Evolutionary conservation across 345 rosid genomes (phyloP).

Genomic region (Arabis hirsuta): DNA sequence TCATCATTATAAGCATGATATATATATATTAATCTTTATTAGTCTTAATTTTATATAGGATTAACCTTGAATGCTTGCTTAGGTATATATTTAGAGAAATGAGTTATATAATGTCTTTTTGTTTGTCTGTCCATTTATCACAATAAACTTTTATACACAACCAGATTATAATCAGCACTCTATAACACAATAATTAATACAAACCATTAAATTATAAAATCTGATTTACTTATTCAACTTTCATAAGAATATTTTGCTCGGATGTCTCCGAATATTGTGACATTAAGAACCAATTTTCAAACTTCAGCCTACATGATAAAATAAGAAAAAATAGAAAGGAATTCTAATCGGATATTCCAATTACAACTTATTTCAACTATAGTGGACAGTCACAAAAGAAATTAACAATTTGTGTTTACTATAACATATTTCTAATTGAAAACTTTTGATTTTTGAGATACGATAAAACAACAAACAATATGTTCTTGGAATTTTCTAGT

Average conservation of each 20-base stretch:
- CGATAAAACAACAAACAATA: constrained; percentile 12
- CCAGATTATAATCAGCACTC: neutral
- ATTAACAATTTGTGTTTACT: neutral
- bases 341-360: constrained; percentile 18
- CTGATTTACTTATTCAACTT: neutral
- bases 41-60: too few relatives aligned
- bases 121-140: neutral
- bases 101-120: too few relatives aligned
- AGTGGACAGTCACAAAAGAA: neutral
- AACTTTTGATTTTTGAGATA: neutral
- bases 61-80: neutral
- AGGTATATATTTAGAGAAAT: neutral
- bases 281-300: constrained; percentile 24
- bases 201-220: neutral
- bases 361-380: constrained; percentile 10
- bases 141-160: neutral
- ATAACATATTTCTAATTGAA: neutral
- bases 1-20: constrained; percentile 39
- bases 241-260: neutral
- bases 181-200: neutral
- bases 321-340: neutral
- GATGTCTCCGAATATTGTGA: constrained; percentile 18
- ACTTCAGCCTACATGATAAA: constrained; percentile 23
- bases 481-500: constrained; percentile 5
- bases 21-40: neutral